Percentiles rank a stretch among this genome's conserved stretches.
These are phyloP conservation scores for Halophytophthora polymorphica DNA, from an alignment of 352 stramenopile species.

Conservation along the genomic window DNA sequence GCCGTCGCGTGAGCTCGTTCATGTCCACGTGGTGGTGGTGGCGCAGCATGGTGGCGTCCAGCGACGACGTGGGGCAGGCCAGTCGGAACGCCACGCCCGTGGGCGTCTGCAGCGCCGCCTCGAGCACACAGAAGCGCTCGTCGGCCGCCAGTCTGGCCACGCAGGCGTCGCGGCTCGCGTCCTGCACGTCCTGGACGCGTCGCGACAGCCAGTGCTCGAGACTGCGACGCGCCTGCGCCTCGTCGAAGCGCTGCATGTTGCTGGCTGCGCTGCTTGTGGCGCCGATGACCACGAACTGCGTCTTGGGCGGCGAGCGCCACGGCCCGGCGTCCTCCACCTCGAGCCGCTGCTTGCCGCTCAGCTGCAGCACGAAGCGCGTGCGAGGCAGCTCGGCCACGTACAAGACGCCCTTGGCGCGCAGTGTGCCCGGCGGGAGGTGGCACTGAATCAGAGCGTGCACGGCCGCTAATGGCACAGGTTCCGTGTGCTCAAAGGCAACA, in stretches of 20 bases:
- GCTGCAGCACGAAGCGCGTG: constrained; percentile 64
- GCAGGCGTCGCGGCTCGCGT: constrained; percentile 7
- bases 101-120: not conserved
- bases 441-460: constrained; percentile 48
- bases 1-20: constrained; percentile 55
- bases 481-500: constrained; percentile 40
- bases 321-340: constrained; percentile 58
- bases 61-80: constrained; percentile 38
- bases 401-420: constrained; percentile 67
- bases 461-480: constrained; percentile 39
- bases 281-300: constrained; percentile 72
- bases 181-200: constrained; percentile 8
- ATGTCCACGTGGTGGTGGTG: constrained; percentile 76
- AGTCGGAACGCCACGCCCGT: constrained; percentile 42
- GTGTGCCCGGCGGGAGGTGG: constrained; percentile 28
- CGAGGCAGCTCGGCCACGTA: constrained; percentile 55
- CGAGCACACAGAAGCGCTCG: constrained; percentile 42
- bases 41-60: constrained; percentile 62
- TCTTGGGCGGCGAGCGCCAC: constrained; percentile 61
- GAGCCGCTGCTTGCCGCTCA: constrained; percentile 66
- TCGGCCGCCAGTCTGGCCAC: constrained; percentile 36
- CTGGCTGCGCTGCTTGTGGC: constrained; percentile 10
- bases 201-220: constrained; percentile 29
- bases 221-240: constrained; percentile 22
- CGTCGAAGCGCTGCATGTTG: constrained; percentile 22